phyloP scores from a whole-genome alignment of 2,329 filamentous ascomycete species.

The Penicillium sp. region DNA sequence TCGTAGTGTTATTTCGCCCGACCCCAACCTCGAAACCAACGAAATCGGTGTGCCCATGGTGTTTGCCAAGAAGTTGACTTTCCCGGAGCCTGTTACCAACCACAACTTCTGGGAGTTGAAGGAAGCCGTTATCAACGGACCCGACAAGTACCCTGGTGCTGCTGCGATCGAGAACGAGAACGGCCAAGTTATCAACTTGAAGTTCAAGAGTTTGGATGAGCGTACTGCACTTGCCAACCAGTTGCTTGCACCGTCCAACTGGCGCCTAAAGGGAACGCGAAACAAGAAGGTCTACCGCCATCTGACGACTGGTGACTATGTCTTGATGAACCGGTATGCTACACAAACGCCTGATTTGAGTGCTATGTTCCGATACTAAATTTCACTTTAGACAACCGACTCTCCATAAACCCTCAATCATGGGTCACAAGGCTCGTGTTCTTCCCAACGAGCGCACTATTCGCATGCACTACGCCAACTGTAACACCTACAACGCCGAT shows the following conservation, averaged over 20 bases:
- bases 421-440: constrained; percentile 93
- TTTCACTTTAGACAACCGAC: constrained; percentile 71
- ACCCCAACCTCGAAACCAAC: constrained; percentile 98
- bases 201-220: constrained; percentile 86
- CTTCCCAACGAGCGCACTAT: constrained; percentile 95
- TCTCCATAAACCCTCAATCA: constrained; percentile 97
- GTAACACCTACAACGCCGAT: constrained; percentile 99
- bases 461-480: constrained; percentile 99
- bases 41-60: constrained; percentile 99
- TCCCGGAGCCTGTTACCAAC: constrained; percentile 94
- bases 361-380: not conserved
- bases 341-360: not conserved
- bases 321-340: constrained; percentile 84
- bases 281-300: constrained; percentile 98
- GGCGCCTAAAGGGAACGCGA: constrained; percentile 73
- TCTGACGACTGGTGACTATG: constrained; percentile 93
- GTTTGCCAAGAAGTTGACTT: constrained; percentile 94
- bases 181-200: constrained; percentile 85
- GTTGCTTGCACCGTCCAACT: constrained; percentile 81
- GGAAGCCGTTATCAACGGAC: constrained; percentile 92
- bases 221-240: constrained; percentile 90
- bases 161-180: constrained; percentile 95
- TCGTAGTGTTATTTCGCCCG: constrained; percentile 95
- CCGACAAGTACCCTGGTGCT: constrained; percentile 92
- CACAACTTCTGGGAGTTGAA: constrained; percentile 97